Evolutionary conservation across 169 alveolate species (phyloP).

Genomic region (Plasmodium inui): DNA sequence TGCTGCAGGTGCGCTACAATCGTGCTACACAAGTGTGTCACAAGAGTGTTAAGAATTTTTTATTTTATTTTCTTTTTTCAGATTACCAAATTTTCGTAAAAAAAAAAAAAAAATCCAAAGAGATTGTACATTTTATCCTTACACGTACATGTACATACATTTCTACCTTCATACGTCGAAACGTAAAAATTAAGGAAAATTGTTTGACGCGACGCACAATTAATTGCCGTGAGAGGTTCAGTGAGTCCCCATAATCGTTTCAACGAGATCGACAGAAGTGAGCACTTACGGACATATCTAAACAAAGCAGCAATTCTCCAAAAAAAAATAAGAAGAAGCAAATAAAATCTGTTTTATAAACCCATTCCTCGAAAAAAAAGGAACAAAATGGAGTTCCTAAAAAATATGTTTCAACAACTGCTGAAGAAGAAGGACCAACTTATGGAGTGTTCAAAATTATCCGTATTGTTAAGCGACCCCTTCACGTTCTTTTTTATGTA

Average conservation of each 20-base stretch:
- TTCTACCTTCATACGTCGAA: neutral
- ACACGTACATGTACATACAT: constrained; percentile 5
- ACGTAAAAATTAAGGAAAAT: neutral
- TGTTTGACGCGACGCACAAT: neutral
- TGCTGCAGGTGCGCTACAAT: neutral
- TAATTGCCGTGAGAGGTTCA: neutral
- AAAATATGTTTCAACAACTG: neutral
- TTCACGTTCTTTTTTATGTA: constrained; percentile 42
- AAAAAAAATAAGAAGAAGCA: neutral
- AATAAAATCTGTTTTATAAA: neutral
- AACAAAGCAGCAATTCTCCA: neutral
- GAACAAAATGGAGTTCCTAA: constrained; percentile 11
- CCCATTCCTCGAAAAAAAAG: neutral
- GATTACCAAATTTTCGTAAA: neutral
- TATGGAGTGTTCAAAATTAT: neutral
- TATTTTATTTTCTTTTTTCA: neutral
- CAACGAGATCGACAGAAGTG: neutral
- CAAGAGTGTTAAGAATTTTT: neutral
- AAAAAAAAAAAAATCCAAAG: constrained; percentile 10
- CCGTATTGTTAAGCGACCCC: constrained; percentile 18
- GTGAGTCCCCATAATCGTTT: neutral
- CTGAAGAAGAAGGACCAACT: constrained; percentile 6
- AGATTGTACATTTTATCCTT: neutral
- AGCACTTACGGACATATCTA: neutral
- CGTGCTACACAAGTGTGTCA: neutral